Conservation (phyloP, 805 yeast genomes). For the Pichia phayaonensis region DNA sequence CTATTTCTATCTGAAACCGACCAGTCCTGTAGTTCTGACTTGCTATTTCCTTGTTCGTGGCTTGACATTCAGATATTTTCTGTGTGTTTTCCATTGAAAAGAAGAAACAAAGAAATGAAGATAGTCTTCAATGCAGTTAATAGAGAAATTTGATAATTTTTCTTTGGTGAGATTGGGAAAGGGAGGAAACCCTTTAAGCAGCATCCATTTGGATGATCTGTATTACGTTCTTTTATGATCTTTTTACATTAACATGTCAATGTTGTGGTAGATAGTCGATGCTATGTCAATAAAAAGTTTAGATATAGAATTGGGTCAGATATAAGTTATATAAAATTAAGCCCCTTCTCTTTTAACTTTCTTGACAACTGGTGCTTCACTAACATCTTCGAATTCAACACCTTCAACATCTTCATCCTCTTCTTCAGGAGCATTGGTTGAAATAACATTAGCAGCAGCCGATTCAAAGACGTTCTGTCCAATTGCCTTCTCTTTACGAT, state of each 20-base stretch:
- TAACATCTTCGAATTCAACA: conserved; percentile 15
- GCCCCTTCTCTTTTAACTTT: conserved; percentile 6
- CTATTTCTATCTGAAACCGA: background rate
- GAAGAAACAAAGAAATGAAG: background rate
- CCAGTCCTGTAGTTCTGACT: background rate
- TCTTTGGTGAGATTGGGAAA: too few relatives aligned
- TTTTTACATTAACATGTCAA: too few relatives aligned
- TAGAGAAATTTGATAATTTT: too few relatives aligned
- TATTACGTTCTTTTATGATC: too few relatives aligned
- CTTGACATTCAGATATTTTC: background rate
- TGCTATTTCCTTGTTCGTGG: background rate
- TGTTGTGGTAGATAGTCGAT: too few relatives aligned
- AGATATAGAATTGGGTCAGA: background rate
- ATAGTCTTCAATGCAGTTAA: too few relatives aligned
- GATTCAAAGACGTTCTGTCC: background rate
- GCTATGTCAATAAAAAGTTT: background rate
- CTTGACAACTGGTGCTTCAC: conserved; percentile 11
- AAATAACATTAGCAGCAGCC: background rate
- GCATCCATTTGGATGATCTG: too few relatives aligned
- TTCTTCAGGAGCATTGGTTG: conserved; percentile 1
- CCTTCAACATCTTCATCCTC: conserved; percentile 18
- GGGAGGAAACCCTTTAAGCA: too few relatives aligned
- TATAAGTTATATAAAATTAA: background rate
- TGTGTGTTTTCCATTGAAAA: background rate
- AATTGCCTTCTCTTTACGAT: conserved; percentile 1